Evolutionary conservation across 129 eudicot genomes (phyloP), one percentile per base, ranked within the genome.

Genomic region (Arctium minus): DNA sequence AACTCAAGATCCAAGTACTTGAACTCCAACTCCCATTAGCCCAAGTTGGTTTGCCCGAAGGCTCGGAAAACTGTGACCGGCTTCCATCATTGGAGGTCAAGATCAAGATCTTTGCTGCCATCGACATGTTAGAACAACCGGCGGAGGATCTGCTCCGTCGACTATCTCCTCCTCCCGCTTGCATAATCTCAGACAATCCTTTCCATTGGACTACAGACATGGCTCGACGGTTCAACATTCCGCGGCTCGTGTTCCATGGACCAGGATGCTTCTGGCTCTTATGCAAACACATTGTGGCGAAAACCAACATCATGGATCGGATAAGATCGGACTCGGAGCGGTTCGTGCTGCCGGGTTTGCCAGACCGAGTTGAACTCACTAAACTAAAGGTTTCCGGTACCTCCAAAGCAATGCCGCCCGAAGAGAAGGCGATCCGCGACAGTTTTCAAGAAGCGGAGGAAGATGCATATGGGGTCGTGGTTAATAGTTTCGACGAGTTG

Each of bases 341-440:
- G 7, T 73, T 90, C 75, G 70, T 86, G 33, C n/a, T 86, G 32
- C 91, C 89, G n/a, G 88, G 82, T 56, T 44, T 90, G 80, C 89
- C 82, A 68, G 73, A 84, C 75, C 39, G 29, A 29, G 74, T 87
- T 11, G 85, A 84, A 50, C 30, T 84, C 9, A 85, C 87, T 5
- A 87, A 77, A 68, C 75, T 65, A 36, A 86, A 87, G 38, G 2
- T 85, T 6, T 2, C 72, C 0, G 84, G 77, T 5, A 3, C 75
- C 10, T 68, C 82, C 44, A 30, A 69, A 36, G 33, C 3, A 33
- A n/a, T 7, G 2, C 1, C 12, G 7, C 30, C 75, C 0, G 32
- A 76, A 22, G 11, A 15, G 31, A 71, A 42, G 44, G 56, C 8
- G 18, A 65, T 75, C 38, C 50, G 70, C 64, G 32, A 6, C 3